Conservation (phyloP, 352 stramenopile genomes). For the Phytophthora sp. region DNA sequence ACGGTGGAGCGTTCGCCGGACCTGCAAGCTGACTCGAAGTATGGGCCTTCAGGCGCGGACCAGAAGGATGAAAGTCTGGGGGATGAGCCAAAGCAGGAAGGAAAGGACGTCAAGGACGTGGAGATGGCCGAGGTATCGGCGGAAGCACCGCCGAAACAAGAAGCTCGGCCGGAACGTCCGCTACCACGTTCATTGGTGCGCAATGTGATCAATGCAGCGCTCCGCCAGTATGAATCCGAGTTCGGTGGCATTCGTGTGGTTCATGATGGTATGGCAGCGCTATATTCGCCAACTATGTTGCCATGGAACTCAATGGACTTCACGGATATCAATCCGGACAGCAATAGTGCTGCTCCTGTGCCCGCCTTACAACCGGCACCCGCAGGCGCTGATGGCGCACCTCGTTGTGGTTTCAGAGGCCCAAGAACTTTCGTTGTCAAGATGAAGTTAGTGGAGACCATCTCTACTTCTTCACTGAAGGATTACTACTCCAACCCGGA, state of each 20-base stretch:
- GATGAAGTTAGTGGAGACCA: conserved; percentile 65
- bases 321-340: conserved; percentile 49
- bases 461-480: conserved; percentile 45
- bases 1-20: conserved; percentile 45
- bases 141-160: conserved; percentile 11
- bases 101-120: conserved; percentile 35
- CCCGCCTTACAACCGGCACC: conserved; percentile 10
- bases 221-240: conserved; percentile 49
- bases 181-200: conserved; percentile 48
- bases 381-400: conserved; percentile 4
- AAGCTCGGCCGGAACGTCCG: conserved; percentile 26
- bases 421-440: conserved; percentile 65
- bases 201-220: conserved; percentile 55
- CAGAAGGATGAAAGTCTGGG: conserved; percentile 49
- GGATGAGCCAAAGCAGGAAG: conserved; percentile 30
- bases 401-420: conserved; percentile 28
- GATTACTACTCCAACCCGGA: conserved; percentile 55
- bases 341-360: not conserved
- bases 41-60: conserved; percentile 36
- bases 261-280: conserved; percentile 54
- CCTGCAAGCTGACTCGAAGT: conserved; percentile 44
- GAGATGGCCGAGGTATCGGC: conserved; percentile 39
- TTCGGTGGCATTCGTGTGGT: conserved; percentile 56
- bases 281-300: conserved; percentile 52
- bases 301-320: conserved; percentile 56